Base-by-base conservation (phyloP, 2,329 filamentous ascomycete genomes). In the Cladosporium sp. region DNA sequence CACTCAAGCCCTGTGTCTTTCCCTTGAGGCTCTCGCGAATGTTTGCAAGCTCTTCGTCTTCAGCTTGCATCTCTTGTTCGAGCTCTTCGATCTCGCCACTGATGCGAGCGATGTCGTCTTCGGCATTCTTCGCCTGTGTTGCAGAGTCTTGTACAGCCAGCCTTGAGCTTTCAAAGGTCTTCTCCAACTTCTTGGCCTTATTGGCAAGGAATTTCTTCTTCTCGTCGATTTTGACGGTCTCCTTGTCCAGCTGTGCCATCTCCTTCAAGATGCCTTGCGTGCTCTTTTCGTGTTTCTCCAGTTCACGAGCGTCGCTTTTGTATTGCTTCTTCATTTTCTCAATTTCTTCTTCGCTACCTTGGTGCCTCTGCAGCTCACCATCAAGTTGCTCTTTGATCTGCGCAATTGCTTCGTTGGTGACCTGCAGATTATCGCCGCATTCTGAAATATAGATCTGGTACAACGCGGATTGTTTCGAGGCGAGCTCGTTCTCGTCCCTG, bases 151-250 rank as follows among this genome's bases (percentile, higher is more conserved):
- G 81, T 0, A 85, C 83, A 5, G 88, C 85, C 58, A 87, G 86
- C 62, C 90, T 89, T 59, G 90, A 90, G 45, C 86, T 88, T 56
- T 85, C 80, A 60, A 94, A 89, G 0, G 88, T 83, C 77, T 96
- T 97, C 64, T 97, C 91, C 13, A 96, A 82, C 76, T 99, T 99
- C 78, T 94, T 96, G 66, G 90, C 87, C 77, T 99, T 99, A 68
- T 87, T 88, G 2, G 83, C 79, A 63, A 99, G 76, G 73, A 97
- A 97, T 71, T 99, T 99, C 72, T 88, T 88, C 79, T 97, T 97
- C 74, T 99, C 95, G 63, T 97, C 93, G 64, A 96, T 92, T 70
- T 99, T 99, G 74, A 99, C 94, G 20, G 87, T 87, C 70, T 97
- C 94, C 70, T 97, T 96, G 69, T 99, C 95, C 61, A 95, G 91